Conservation (phyloP, 192 early-diverging fungal genomes). For the Coemansia furcata region DNA sequence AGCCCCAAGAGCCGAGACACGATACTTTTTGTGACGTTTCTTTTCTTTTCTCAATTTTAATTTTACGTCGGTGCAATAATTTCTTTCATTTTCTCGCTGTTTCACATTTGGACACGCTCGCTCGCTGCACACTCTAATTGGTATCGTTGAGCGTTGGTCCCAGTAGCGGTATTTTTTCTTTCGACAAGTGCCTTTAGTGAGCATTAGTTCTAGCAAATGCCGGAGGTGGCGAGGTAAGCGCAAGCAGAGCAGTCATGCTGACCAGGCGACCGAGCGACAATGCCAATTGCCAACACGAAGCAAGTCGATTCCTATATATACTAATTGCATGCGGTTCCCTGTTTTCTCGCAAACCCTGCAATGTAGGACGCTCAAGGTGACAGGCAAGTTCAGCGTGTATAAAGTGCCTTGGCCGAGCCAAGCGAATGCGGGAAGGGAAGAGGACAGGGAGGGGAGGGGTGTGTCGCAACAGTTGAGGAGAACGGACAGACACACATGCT, state of each 20-base stretch:
- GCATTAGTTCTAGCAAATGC: constrained; percentile 19
- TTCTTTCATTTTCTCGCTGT: neutral
- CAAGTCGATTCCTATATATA: neutral
- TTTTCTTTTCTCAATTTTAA: neutral
- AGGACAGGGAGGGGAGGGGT: neutral
- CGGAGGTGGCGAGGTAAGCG: constrained; percentile 32
- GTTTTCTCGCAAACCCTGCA: neutral
- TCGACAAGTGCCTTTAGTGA: neutral
- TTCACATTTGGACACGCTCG: neutral
- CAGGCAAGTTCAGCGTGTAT: constrained; percentile 22
- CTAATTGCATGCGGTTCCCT: neutral
- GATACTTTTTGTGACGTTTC: neutral
- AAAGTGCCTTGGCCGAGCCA: neutral
- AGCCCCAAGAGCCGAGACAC: neutral
- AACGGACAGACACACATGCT: neutral
- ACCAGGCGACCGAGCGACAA: neutral
- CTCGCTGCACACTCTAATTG: neutral
- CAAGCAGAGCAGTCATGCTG: neutral
- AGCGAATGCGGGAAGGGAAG: neutral
- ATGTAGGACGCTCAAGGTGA: constrained; percentile 41
- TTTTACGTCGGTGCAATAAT: neutral
- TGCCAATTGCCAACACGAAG: neutral
- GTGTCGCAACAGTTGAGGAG: neutral
- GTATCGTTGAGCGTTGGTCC: neutral
- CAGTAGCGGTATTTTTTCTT: neutral